Conservation (phyloP, 805 yeast genomes). For the Yamadazyma takamatsuzukensis region DNA sequence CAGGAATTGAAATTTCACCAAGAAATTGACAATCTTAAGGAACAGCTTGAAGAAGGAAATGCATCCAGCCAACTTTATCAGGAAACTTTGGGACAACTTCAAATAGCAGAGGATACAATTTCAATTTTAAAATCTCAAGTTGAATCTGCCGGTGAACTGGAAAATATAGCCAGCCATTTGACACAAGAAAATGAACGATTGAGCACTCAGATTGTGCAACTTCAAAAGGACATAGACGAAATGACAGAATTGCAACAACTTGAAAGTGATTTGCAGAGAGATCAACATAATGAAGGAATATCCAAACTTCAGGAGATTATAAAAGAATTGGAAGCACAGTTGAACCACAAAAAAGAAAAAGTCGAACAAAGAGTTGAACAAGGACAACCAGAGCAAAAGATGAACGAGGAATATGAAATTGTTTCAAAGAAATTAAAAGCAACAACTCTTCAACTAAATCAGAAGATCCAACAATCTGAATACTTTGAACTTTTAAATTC, state of each 20-base stretch:
- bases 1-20: slow-evolving; percentile 4
- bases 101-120: slow-evolving; percentile 21
- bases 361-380: slow-evolving; percentile 2
- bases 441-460: background rate
- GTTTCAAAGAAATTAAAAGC: too few species aligned
- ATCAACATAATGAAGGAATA: too few species aligned
- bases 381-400: slow-evolving; percentile 1
- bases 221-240: slow-evolving; percentile 40
- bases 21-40: slow-evolving; percentile 5
- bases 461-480: background rate
- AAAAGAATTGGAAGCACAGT: slow-evolving; percentile 14
- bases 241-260: slow-evolving; percentile 48
- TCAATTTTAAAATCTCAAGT: slow-evolving; percentile 25
- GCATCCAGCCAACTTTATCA: slow-evolving; percentile 24
- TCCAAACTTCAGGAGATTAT: slow-evolving; percentile 15
- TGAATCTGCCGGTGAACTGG: slow-evolving; percentile 34
- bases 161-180: slow-evolving; percentile 29
- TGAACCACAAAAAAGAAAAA: background rate
- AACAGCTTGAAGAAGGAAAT: slow-evolving; percentile 11
- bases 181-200: slow-evolving; percentile 36
- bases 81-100: slow-evolving; percentile 25
- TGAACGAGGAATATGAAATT: too few species aligned
- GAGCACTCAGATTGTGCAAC: slow-evolving; percentile 21
- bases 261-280: slow-evolving; percentile 47
- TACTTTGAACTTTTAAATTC: too few species aligned